phyloP scores from a whole-genome alignment of 2,329 filamentous ascomycete species.

The Alternaria brassicicola region DNA sequence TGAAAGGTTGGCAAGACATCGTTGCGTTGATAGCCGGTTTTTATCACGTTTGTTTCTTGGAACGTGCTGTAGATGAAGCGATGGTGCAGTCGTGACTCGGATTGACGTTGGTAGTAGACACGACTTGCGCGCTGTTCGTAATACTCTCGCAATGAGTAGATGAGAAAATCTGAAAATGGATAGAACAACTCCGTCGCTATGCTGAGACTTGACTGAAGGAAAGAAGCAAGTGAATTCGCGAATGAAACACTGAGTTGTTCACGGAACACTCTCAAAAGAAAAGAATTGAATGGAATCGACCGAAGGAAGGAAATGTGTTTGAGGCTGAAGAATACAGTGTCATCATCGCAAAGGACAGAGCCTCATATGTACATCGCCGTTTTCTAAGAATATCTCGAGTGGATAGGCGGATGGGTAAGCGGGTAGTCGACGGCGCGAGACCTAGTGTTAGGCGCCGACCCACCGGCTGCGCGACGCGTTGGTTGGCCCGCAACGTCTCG shows the following conservation, averaged over 20 bases:
- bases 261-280: conserved; percentile 24
- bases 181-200: conserved; percentile 7
- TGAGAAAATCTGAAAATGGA: neutral
- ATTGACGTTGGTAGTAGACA: neutral
- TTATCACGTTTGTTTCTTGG: neutral
- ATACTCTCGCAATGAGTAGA: neutral
- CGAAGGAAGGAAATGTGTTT: conserved; percentile 11
- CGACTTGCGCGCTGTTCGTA: conserved; percentile 2
- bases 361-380: conserved; percentile 13
- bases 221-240: conserved; percentile 1
- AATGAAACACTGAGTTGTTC: conserved; percentile 13
- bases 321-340: conserved; percentile 6
- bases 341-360: neutral
- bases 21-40: neutral
- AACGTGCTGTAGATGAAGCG: neutral
- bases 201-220: conserved; percentile 7
- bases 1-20: conserved; percentile 25
- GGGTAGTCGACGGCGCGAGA: conserved; percentile 17
- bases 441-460: conserved; percentile 28
- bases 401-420: conserved; percentile 11
- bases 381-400: conserved; percentile 22
- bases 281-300: conserved; percentile 11
- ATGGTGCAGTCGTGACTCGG: neutral
- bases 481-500: conserved; percentile 22
- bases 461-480: conserved; percentile 23